Base-by-base conservation (phyloP, 805 yeast genomes). In the Saturnispora hagleri region DNA sequence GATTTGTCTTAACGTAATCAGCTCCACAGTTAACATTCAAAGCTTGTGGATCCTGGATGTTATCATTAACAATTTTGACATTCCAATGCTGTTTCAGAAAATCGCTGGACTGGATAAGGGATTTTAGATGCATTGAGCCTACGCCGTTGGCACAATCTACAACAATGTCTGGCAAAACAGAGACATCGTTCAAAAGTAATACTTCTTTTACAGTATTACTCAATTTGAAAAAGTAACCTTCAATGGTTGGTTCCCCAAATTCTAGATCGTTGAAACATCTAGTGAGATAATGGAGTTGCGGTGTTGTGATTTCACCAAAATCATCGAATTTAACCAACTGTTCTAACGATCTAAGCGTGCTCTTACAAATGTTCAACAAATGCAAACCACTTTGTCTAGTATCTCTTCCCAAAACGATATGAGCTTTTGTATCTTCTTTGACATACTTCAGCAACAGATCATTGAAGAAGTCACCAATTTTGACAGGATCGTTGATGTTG, bases 81-180 rank as follows among this genome's bases (percentile, higher is more conserved):
- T 72, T 65, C 17, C 86, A 63, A 18, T 70, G 60, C 3, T 50
- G 18, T 13, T 28, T 8, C 4, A 48, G 18, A 17, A 17, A 45
- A 9, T 24, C n/a, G 2, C 73, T 66, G 2, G 62, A 53, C 38
- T 57, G 46, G 52, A 90, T 68, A 28, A 55, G 52, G 2, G 40
- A 20, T n/a, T 45, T 28, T 27, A 82, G 72, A 63, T 86, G 85
- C 20, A 87, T 86, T 1, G 89, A 96, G 17, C 99, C 99, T 40
- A 93, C 87, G n/a, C 99, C 99, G 64, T 93, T 93, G 7, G 99
- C 99, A 40, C 89, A 82, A 69, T 93, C 99, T 18, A 93, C 80
- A 2, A 82, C 77, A 58, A 90, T 73, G 26, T 69, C 63, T 22
- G 40, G 34, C 6, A 57, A 22, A 3, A 54, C 13, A 24, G 50